These are phyloP conservation scores for Fusarium sp. DNA, from an alignment of 2,329 filamentous ascomycete genomes.

Conservation along the genomic window DNA sequence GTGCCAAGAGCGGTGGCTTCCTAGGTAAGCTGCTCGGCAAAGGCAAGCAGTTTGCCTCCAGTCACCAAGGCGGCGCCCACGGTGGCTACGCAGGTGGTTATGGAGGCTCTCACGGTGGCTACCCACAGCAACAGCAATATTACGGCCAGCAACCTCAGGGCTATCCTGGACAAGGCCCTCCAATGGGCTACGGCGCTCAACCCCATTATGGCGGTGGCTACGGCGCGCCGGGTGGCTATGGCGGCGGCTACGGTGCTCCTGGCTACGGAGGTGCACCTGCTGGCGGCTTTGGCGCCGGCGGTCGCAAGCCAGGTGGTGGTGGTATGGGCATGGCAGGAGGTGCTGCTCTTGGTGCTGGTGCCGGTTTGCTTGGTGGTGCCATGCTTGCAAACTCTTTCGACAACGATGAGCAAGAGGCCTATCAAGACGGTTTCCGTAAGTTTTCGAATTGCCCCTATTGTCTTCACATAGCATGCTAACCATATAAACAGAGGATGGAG, in stretches of 20 bases:
- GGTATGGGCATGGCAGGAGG: conserved; percentile 76
- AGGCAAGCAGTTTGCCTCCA: conserved; percentile 53
- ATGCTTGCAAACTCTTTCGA: conserved; percentile 76
- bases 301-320: conserved; percentile 56
- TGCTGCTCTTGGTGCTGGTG: conserved; percentile 81
- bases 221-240: conserved; percentile 26
- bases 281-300: conserved; percentile 44
- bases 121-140: conserved; percentile 47
- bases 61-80: conserved; percentile 35
- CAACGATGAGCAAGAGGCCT: conserved; percentile 69
- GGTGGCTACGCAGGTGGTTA: conserved; percentile 31
- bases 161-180: conserved; percentile 43
- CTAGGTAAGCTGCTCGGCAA: conserved; percentile 65
- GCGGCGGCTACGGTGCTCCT: conserved; percentile 38
- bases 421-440: conserved; percentile 58
- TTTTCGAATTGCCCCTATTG: conserved; percentile 1
- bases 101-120: conserved; percentile 31
- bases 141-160: conserved; percentile 42
- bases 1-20: conserved; percentile 58
- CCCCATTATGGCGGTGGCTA: conserved; percentile 43
- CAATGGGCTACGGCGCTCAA: conserved; percentile 44
- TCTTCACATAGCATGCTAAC: conserved; percentile 27
- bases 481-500: conserved; percentile 47
- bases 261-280: conserved; percentile 50
- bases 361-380: conserved; percentile 81